Evolutionary conservation across 257 asterid species (phyloP).

Genomic region (Mitragyna speciosa): DNA sequence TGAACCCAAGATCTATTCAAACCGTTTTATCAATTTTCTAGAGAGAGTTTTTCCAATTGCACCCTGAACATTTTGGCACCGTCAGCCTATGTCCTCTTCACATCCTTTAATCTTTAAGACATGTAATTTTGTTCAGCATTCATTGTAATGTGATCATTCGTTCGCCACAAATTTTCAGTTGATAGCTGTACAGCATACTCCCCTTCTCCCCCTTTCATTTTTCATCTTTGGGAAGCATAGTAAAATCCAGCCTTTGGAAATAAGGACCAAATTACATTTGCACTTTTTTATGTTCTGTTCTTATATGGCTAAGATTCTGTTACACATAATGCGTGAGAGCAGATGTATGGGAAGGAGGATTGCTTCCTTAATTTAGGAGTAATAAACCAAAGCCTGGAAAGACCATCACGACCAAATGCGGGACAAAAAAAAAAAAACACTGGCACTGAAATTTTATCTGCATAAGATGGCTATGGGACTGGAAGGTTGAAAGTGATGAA

Average conservation of each 20-base stretch:
- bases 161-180: background rate
- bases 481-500: background rate
- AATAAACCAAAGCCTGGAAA: background rate
- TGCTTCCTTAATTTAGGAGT: background rate
- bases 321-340: background rate
- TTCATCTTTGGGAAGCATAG: background rate
- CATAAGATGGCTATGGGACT: background rate
- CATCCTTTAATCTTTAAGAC: background rate
- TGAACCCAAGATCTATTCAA: slow-evolving; percentile 68
- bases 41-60: slow-evolving; percentile 61
- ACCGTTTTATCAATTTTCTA: slow-evolving; percentile 63
- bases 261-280: background rate
- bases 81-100: background rate
- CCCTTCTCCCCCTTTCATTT: too few species aligned
- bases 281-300: background rate
- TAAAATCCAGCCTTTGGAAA: background rate
- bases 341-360: background rate
- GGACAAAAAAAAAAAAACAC: too few species aligned
- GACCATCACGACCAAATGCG: too few species aligned
- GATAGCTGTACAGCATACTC: slow-evolving; percentile 3
- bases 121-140: background rate
- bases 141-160: background rate
- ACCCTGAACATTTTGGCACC: slow-evolving; percentile 30
- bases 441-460: background rate
- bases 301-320: background rate